Evolutionary conservation across 2,329 filamentous ascomycete genomes (phyloP).

Genomic region (Phyllosticta citriasiana): DNA sequence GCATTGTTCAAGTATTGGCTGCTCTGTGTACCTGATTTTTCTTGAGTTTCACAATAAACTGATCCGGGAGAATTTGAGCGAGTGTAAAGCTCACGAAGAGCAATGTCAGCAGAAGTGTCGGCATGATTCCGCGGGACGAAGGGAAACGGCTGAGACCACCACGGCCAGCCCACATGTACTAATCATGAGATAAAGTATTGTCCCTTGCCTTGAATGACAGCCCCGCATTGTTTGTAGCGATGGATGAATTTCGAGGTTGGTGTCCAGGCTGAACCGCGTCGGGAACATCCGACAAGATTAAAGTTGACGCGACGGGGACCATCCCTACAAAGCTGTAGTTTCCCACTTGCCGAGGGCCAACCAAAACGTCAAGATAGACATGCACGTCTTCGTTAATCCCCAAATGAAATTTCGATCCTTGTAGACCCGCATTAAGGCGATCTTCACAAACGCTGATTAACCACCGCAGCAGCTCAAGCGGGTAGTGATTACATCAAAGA

Average conservation of each 20-base stretch:
- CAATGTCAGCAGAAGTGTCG: background rate
- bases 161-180: too few species aligned
- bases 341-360: background rate
- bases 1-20: background rate
- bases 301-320: background rate
- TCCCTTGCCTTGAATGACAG: too few species aligned
- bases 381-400: background rate
- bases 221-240: too few species aligned
- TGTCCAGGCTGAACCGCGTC: background rate
- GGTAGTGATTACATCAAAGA: background rate
- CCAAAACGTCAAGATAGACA: background rate
- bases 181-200: too few species aligned
- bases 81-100: background rate
- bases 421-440: background rate
- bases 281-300: background rate
- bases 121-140: background rate
- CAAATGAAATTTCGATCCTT: background rate
- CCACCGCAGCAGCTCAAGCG: background rate
- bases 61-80: background rate
- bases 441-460: background rate
- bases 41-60: background rate
- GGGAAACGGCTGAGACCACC: too few species aligned
- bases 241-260: background rate
- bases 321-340: background rate
- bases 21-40: background rate